phyloP scores from a whole-genome alignment of 441 rosid genomes.

The Lepidium campestre region DNA sequence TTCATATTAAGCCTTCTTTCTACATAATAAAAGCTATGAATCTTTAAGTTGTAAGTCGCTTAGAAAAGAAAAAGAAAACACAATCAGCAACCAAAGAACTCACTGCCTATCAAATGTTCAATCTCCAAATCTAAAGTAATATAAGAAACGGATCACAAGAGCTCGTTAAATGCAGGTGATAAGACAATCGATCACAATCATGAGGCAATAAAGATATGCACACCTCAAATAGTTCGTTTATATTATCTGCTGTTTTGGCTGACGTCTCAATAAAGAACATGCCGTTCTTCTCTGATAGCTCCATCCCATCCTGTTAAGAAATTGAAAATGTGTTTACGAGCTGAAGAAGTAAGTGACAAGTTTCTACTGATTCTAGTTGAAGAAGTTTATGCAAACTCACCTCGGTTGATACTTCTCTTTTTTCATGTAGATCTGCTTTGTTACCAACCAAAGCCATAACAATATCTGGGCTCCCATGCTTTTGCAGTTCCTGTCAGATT shows the following conservation, averaged over 20 bases:
- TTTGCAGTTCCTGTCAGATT: conserved; percentile 75
- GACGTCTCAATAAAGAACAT: conserved; percentile 99
- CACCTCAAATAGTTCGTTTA: conserved; percentile 92
- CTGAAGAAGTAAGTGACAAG: conserved; percentile 4
- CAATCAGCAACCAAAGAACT: neutral
- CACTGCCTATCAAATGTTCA: neutral
- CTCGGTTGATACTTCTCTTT: conserved; percentile 66
- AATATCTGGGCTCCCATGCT: conserved; percentile 94
- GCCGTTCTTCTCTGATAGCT: conserved; percentile 90
- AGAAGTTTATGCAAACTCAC: conserved; percentile 36
- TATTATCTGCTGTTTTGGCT: conserved; percentile 96
- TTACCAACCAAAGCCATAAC: conserved; percentile 97
- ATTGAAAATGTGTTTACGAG: neutral
- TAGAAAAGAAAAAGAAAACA: neutral
- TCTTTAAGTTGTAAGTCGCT: neutral
- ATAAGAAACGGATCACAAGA: neutral
- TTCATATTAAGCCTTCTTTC: neutral
- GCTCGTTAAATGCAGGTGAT: neutral
- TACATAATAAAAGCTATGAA: neutral
- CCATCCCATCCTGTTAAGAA: conserved; percentile 67
- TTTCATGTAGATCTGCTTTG: conserved; percentile 93
- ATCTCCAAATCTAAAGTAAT: neutral
- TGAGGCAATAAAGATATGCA: neutral
- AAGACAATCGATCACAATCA: neutral
- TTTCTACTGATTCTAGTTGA: neutral